Conservation (phyloP, 1,139 yeast genomes). For the Saccharomyces pastorianus region DNA sequence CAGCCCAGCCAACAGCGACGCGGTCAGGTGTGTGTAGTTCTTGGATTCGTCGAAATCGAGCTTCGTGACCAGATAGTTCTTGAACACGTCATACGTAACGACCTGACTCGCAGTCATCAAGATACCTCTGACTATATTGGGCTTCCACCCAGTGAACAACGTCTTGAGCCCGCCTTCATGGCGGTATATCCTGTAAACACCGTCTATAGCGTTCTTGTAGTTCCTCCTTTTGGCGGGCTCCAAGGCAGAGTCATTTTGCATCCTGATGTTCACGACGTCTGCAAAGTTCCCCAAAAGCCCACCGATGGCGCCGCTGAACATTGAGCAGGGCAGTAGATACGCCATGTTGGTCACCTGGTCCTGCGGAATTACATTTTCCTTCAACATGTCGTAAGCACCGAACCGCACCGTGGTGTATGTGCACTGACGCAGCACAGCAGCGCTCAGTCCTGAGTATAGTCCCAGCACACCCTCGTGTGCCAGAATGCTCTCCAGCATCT, state of each 20-base stretch:
- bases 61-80: conserved; percentile 46
- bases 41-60: conserved; percentile 51
- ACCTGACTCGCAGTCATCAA: conserved; percentile 90
- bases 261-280: conserved; percentile 79
- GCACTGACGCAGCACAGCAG: conserved; percentile 76
- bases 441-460: conserved; percentile 72
- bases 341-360: conserved; percentile 28
- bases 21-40: conserved; percentile 65
- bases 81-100: conserved; percentile 77
- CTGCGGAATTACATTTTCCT: conserved; percentile 43
- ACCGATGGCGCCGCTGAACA: conserved; percentile 77
- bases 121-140: conserved; percentile 73
- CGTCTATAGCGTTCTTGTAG: conserved; percentile 73
- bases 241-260: conserved; percentile 79
- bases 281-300: conserved; percentile 85
- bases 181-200: conserved; percentile 49
- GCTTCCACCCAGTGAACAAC: conserved; percentile 65
- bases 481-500: conserved; percentile 55
- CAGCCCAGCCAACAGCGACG: conserved; percentile 71
- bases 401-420: conserved; percentile 82
- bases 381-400: conserved; percentile 72
- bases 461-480: conserved; percentile 59
- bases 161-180: conserved; percentile 51
- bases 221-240: conserved; percentile 61
- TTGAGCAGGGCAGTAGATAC: conserved; percentile 61